These are phyloP conservation scores for Hippophae gyantsensis DNA, from an alignment of 306 rosid genomes.

Conservation along the genomic window DNA sequence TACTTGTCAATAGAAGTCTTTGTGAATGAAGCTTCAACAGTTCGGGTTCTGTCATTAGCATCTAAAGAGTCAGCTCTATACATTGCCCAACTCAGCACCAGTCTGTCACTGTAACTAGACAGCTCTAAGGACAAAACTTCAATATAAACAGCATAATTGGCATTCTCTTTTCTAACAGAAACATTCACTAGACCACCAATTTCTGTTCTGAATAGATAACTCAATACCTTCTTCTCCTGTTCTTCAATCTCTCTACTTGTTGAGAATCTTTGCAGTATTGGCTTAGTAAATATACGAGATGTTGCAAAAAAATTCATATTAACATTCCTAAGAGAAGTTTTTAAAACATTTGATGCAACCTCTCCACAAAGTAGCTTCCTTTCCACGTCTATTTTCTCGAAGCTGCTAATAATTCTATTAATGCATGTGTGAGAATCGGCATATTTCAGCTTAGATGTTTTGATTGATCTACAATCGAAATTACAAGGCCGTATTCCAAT, in stretches of 20 bases:
- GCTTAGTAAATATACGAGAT: conserved; percentile 36
- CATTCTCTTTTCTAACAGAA: conserved; percentile 42
- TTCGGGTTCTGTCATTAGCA: conserved; percentile 18
- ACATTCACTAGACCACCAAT: conserved; percentile 53
- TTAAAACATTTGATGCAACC: conserved; percentile 6
- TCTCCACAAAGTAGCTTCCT: conserved; percentile 25
- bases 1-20: conserved; percentile 29
- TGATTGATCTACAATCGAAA: conserved; percentile 17
- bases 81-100: conserved; percentile 59
- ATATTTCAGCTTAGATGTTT: conserved; percentile 22
- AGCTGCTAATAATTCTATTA: conserved; percentile 15
- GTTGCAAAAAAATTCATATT: conserved; percentile 29
- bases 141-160: conserved; percentile 37
- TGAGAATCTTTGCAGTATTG: conserved; percentile 22
- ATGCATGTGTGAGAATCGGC: conserved; percentile 15
- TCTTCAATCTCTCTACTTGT: conserved; percentile 26
- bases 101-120: conserved; percentile 17
- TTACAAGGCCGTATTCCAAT: conserved; percentile 20
- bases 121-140: conserved; percentile 44
- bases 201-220: conserved; percentile 70
- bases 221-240: conserved; percentile 26
- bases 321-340: conserved; percentile 16
- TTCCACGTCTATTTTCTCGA: conserved; percentile 23
- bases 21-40: conserved; percentile 31
- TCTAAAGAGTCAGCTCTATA: conserved; percentile 47